Conservation (phyloP, 169 alveolate species). For the Plasmodium malariae region DNA sequence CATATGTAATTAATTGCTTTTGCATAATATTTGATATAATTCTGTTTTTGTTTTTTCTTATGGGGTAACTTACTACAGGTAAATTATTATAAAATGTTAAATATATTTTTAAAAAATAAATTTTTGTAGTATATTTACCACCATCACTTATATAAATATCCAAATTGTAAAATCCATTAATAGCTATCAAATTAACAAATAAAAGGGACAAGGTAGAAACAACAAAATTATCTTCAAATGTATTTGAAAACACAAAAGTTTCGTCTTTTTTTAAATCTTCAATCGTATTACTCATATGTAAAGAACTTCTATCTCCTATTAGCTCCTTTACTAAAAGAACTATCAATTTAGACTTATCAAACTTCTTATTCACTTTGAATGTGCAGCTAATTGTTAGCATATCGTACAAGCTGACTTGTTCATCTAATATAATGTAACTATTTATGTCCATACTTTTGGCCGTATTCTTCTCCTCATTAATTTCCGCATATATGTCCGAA, state of each 20-base stretch:
- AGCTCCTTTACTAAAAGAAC: not conserved
- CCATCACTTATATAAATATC: slow-evolving; percentile 48
- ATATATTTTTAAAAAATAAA: slow-evolving; percentile 29
- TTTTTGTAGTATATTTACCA: not conserved
- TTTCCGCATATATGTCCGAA: slow-evolving; percentile 1
- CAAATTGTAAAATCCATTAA: slow-evolving; percentile 39
- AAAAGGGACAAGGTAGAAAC: slow-evolving; percentile 39
- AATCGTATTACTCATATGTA: too few relatives aligned
- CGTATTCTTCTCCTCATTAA: not conserved
- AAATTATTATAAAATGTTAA: slow-evolving; percentile 26
- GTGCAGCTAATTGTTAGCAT: slow-evolving; percentile 7
- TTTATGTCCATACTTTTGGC: slow-evolving; percentile 19
- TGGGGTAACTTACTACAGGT: slow-evolving; percentile 35
- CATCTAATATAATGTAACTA: slow-evolving; percentile 18
- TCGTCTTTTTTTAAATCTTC: slow-evolving; percentile 44
- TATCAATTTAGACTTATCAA: not conserved
- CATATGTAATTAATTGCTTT: slow-evolving; percentile 2
- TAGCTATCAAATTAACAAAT: slow-evolving; percentile 32
- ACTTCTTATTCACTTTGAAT: slow-evolving; percentile 26
- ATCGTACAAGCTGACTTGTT: slow-evolving; percentile 5
- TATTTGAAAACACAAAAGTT: slow-evolving; percentile 54
- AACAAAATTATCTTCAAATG: slow-evolving; percentile 14
- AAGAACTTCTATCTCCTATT: not conserved
- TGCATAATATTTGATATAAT: slow-evolving; percentile 9
- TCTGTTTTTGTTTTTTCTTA: not conserved